phyloP scores from a whole-genome alignment of 345 rosid species.

The Melaleuca alternifolia region DNA sequence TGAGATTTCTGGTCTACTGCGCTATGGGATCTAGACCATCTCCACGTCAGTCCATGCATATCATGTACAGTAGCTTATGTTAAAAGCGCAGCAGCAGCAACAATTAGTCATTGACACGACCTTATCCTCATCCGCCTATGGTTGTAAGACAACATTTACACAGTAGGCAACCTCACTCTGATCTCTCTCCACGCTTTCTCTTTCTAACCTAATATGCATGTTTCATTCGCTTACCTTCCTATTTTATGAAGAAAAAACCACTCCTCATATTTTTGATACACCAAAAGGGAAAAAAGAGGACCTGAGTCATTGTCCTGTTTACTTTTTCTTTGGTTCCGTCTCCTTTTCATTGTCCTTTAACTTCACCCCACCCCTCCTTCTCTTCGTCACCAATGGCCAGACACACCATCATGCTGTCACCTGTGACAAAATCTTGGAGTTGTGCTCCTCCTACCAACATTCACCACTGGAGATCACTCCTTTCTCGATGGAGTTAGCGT shows the following conservation, averaged over 20 bases:
- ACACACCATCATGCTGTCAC: not conserved
- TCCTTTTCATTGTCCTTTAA: not conserved
- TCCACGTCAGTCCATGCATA: not conserved
- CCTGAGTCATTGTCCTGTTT: not conserved
- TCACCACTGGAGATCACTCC: not conserved
- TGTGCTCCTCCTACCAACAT: not conserved
- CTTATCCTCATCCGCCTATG: not conserved
- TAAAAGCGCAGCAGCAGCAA: not conserved
- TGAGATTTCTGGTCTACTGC: not conserved
- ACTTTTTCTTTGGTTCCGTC: not conserved
- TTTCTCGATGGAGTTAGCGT: not conserved
- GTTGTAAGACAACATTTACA: not conserved
- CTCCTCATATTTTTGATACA: not conserved
- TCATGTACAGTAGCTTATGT: not conserved
- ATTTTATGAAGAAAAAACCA: not conserved
- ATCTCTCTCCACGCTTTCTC: not conserved
- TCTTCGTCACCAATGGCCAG: not conserved
- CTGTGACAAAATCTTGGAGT: not conserved
- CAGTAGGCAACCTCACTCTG: not conserved
- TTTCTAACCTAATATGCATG: not conserved
- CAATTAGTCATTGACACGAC: not conserved
- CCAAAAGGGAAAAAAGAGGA: not conserved
- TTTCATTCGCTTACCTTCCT: not conserved
- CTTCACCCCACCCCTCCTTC: not conserved
- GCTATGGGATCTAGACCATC: not conserved